Percentiles rank a stretch among this genome's conserved stretches.
Evolutionary conservation across 257 asterid genomes (phyloP).

Genomic region (Solanum paucissectum): DNA sequence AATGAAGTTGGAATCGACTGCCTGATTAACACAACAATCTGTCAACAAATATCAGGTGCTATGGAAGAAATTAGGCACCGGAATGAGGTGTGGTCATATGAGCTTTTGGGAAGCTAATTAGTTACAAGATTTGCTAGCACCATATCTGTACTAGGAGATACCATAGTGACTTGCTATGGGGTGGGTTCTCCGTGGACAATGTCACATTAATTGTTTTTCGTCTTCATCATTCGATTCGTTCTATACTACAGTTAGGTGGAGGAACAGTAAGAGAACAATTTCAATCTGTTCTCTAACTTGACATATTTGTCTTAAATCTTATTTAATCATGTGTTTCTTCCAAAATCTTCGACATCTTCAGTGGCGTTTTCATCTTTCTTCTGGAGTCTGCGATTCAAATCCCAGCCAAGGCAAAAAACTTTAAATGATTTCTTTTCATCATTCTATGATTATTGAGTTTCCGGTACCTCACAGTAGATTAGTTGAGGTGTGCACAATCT

Average conservation of each 20-base stretch:
- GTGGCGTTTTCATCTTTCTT: neutral
- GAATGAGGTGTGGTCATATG: neutral
- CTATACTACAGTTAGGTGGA: neutral
- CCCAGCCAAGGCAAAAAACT: neutral
- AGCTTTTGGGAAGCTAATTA: neutral
- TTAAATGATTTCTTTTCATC: neutral
- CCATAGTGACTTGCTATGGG: neutral
- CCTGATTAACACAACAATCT: neutral
- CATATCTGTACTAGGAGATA: neutral
- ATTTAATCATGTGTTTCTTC: neutral
- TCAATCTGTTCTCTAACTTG: neutral
- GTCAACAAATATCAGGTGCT: neutral
- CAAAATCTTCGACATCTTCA: neutral
- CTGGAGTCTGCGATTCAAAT: neutral
- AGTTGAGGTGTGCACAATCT: neutral
- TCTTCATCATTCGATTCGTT: neutral
- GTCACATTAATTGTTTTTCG: neutral
- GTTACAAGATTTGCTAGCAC: neutral
- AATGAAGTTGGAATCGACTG: neutral
- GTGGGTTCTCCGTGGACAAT: neutral
- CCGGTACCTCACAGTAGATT: neutral
- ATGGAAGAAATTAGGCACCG: neutral
- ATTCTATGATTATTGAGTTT: neutral
- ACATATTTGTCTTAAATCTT: neutral
- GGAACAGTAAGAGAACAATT: neutral